A percentile compares a stretch with the other conserved stretches of the same genome.
These are phyloP conservation scores for Viola odorata DNA, from an alignment of 345 rosid genomes.

Conservation along the genomic window DNA sequence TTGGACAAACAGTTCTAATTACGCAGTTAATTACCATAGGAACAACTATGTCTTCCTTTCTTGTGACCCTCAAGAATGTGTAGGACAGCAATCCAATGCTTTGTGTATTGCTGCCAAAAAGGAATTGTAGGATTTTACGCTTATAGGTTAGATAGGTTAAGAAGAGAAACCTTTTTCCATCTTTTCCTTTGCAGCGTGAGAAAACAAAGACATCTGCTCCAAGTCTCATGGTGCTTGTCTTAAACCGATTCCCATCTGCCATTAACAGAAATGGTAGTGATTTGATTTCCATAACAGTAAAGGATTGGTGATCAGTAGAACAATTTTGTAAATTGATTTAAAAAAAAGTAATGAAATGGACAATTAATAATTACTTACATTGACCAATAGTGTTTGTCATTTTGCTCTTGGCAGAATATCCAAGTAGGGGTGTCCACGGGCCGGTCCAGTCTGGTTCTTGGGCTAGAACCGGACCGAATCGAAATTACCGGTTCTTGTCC, in stretches of 20 bases:
- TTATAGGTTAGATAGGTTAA: background rate
- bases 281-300: too few relatives aligned
- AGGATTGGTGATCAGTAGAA: too few relatives aligned
- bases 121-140: background rate
- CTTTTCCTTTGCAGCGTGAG: conserved; percentile 40
- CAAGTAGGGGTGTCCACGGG: too few relatives aligned
- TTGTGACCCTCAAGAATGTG: conserved; percentile 53
- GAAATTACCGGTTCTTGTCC: too few relatives aligned
- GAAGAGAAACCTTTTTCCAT: conserved; percentile 37
- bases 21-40: conserved; percentile 51
- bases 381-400: conserved; percentile 65
- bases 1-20: background rate
- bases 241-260: conserved; percentile 83
- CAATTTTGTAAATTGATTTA: too few relatives aligned
- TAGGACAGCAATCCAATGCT: conserved; percentile 72
- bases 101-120: conserved; percentile 35
- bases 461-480: too few relatives aligned
- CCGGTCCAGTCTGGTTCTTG: too few relatives aligned
- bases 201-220: conserved; percentile 88
- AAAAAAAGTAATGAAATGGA: background rate
- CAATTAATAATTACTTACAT: conserved; percentile 36
- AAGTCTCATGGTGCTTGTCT: conserved; percentile 85
- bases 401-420: conserved; percentile 77
- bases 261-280: background rate
- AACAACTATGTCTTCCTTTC: conserved; percentile 68